Base-by-base conservation (phyloP, 805 yeast genomes). In the Nakazawaea wyomingensis region DNA sequence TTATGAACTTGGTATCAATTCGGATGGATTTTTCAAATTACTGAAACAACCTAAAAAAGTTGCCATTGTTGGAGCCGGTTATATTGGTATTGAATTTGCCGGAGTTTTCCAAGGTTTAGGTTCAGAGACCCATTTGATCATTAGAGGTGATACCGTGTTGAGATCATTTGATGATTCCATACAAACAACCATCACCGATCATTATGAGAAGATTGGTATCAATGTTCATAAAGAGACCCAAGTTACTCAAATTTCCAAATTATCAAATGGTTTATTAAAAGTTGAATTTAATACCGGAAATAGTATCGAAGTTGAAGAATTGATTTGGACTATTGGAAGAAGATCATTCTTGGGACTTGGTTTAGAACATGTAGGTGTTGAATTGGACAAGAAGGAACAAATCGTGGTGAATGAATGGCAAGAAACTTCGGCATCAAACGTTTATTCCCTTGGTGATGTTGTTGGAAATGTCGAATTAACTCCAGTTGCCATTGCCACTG, bases 401-500 rank as follows among this genome's bases (percentile, higher is more conserved):
- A 72, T 93, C 37, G 62, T 75, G 39, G 96, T 79, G 29, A 96
- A 93, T 61, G 96, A 88, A 66, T 91, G 68, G 65, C 98, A 93
- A 72, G 77, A 80, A 58, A 84, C 97, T 7, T 71, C 78, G 39
- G 76, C 84, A 50, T 68, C 76, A 44, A 74, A 79, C 61, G 72
- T 93, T 50, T 87, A 74, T 60, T 83, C 99, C 1, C 69, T 93
- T 36, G 99, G 99, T 57, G 99, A 93, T 62, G 95, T 91, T 47
- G 84, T 86, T 34, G 97, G 96, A 49, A 80, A 85, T 24, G 84
- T 86, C 35, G 98, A 93, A 69, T 76, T 93, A 55, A 93, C 99
- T 2, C 99, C 99, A 7, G 97, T 89, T 34, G 99, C 99, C 30
- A 93, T 93, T 68, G 97, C 99, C 29, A 90, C 99, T 8, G 99